These are phyloP conservation scores for Diaporthe sp. DNA, from an alignment of 2,329 filamentous ascomycete species.

Conservation along the genomic window DNA sequence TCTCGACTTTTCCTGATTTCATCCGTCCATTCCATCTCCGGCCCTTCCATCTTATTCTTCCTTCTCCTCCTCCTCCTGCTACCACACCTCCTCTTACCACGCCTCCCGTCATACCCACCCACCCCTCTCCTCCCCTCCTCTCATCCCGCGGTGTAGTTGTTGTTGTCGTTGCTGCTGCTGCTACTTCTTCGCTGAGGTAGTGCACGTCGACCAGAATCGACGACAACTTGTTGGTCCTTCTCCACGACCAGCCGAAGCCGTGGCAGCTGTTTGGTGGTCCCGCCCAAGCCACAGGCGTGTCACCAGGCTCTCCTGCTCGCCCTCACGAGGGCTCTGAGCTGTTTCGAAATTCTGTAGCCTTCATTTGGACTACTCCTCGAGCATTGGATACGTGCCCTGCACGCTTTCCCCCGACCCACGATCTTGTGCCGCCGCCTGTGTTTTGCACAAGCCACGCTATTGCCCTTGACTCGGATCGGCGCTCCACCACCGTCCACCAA, in stretches of 20 bases:
- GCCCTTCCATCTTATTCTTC: constrained; percentile 24
- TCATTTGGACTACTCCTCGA: background rate
- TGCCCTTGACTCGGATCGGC: constrained; percentile 27
- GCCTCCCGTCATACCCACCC: constrained; percentile 19
- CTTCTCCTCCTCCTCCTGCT: background rate
- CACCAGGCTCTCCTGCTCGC: background rate
- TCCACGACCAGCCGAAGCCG: background rate
- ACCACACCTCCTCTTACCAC: background rate
- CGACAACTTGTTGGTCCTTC: background rate
- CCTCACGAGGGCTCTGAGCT: background rate
- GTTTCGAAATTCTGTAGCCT: background rate
- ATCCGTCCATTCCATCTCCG: constrained; percentile 31
- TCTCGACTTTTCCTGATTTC: constrained; percentile 30
- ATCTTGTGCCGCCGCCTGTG: constrained; percentile 1
- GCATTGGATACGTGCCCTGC: constrained; percentile 15
- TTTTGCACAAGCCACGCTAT: constrained; percentile 7
- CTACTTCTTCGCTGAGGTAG: background rate
- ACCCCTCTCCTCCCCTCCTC: background rate
- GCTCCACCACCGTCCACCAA: constrained; percentile 26
- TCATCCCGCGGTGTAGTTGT: background rate
- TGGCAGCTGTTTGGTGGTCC: background rate
- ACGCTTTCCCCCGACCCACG: background rate
- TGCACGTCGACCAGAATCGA: constrained; percentile 1
- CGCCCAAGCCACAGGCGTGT: background rate
- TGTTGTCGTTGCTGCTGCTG: background rate